Evolutionary conservation across 176 grass and related monocot species (phyloP).

Genomic region (Canna indica): DNA sequence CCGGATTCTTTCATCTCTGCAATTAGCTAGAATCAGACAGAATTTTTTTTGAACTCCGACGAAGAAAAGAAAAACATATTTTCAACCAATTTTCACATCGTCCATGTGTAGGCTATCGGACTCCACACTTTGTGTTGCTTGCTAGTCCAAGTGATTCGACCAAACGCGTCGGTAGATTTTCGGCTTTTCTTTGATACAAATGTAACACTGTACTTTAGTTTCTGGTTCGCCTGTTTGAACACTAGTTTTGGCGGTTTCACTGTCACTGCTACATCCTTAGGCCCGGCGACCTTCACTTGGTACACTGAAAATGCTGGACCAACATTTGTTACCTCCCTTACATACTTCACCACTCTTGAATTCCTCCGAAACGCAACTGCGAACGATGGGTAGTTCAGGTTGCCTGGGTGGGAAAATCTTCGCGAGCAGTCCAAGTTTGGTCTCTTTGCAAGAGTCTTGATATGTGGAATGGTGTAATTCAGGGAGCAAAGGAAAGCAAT

Average conservation of each 20-base stretch:
- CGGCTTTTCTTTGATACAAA: constrained; percentile 35
- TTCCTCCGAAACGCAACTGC: constrained; percentile 54
- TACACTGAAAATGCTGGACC: constrained; percentile 44
- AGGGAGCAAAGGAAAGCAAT: constrained; percentile 78
- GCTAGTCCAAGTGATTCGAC: constrained; percentile 71
- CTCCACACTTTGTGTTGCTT: constrained; percentile 47
- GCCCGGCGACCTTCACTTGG: constrained; percentile 46
- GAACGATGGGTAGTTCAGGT: constrained; percentile 91
- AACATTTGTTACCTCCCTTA: constrained; percentile 75
- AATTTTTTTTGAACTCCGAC: background rate
- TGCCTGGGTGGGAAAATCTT: constrained; percentile 42
- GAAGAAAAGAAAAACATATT: background rate
- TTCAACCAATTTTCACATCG: background rate
- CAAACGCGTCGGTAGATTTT: constrained; percentile 32
- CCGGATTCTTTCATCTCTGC: background rate
- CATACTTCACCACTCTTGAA: constrained; percentile 33
- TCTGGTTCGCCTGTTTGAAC: constrained; percentile 59
- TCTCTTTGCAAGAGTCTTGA: constrained; percentile 66
- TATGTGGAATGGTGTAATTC: constrained; percentile 49
- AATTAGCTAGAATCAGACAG: background rate
- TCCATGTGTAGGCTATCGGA: constrained; percentile 67
- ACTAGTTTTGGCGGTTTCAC: constrained; percentile 51
- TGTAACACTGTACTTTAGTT: constrained; percentile 63
- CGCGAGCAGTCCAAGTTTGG: constrained; percentile 49
- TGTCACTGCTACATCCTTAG: constrained; percentile 33